Base-by-base conservation (phyloP, 176 grass and related monocot genomes). In the Saccharum spontaneum region DNA sequence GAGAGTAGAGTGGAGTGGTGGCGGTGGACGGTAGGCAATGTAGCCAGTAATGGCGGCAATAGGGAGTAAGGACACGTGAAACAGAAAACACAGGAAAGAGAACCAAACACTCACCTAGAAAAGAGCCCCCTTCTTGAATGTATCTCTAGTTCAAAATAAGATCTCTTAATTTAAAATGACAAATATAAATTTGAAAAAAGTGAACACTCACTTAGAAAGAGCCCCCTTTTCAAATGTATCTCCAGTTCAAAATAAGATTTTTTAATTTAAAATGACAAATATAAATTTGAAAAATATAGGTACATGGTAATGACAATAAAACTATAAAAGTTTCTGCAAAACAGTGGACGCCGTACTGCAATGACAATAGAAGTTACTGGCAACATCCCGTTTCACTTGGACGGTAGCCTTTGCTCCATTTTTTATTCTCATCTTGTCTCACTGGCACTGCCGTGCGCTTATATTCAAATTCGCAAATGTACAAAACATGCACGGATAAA, bases 401-500 rank as follows among this genome's bases (percentile, higher is more conserved):
- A 50, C 45, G 15, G 23, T 48, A 46, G 70, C 12, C 41, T 7
- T 28, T 45, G 69, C 12, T 73, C 43, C 24, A 50, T 50, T 57
- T 37, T 76, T n/a, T 38, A 38, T 76, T 18, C 31, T 6, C 33
- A 14, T 57, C 74, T 76, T 34, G 30, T 31, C 31, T n/a, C 48
- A 2, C 11, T 45, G 20, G 5, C 22, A 24, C 39, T 8, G 10
- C 69, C 69, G 45, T 28, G 45, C 9, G 16, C 8, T 1, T 37
- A 57, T 48, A 59, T 77, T 55, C 31, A 77, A 77, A 77, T 59
- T 57, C 50, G 11, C 33, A 77, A 59, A 38, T 23, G 52, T 60
- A 77, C 50, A 77, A 59, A 77, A 77, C 74, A 54, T 77, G 28
- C 74, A 37, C 34, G 49, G 33, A 34, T 59, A 55, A 75, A 33